A percentile compares a stretch with the other conserved stretches of the same genome.
These are phyloP conservation scores for Heritiera fomes DNA, from an alignment of 345 rosid genomes.

Conservation along the genomic window DNA sequence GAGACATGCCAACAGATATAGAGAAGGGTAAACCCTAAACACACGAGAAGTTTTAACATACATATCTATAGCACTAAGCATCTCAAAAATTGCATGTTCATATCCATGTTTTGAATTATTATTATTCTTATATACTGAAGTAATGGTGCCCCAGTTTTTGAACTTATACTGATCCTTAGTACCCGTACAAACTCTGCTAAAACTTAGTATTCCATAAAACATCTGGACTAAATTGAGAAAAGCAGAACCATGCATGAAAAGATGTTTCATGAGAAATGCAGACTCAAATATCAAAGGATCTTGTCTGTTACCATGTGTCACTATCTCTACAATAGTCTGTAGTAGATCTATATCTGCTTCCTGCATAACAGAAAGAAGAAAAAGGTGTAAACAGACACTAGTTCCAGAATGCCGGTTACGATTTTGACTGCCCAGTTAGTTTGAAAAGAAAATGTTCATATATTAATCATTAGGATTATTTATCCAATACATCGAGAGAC, in stretches of 20 bases:
- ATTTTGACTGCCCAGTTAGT: neutral
- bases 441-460: conserved; percentile 6
- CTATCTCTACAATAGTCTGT: conserved; percentile 65
- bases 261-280: neutral
- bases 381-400: conserved; percentile 5
- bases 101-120: conserved; percentile 61
- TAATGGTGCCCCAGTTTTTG: conserved; percentile 57
- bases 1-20: neutral
- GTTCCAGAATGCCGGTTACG: too few species aligned
- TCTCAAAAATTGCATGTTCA: conserved; percentile 64
- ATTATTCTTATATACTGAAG: conserved; percentile 64
- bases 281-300: conserved; percentile 64
- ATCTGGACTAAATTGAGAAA: neutral
- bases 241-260: conserved; percentile 8
- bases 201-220: too few species aligned
- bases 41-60: conserved; percentile 22
- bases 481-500: neutral
- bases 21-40: conserved; percentile 17
- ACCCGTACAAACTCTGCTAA: conserved; percentile 41
- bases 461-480: neutral
- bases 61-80: conserved; percentile 26
- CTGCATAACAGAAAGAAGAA: conserved; percentile 24
- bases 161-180: conserved; percentile 44
- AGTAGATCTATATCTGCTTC: conserved; percentile 52
- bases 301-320: conserved; percentile 61